Percentiles rank a stretch among this genome's conserved stretches.
Evolutionary conservation across 2,329 filamentous ascomycete species (phyloP).

Genomic region (Aspergillus eucalypticola): DNA sequence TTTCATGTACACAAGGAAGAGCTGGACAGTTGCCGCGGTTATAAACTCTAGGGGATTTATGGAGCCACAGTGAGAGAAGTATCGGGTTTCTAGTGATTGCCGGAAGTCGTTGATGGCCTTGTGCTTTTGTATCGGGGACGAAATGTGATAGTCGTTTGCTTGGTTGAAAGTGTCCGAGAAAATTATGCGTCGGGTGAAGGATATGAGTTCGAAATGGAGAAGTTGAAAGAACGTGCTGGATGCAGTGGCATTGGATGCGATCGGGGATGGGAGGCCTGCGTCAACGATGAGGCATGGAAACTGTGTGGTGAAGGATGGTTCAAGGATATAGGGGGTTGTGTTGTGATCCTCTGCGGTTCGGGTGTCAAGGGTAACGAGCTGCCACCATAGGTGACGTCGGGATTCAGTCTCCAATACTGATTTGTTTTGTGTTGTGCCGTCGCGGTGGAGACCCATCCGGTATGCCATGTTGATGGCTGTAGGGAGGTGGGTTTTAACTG

Average conservation of each 20-base stretch:
- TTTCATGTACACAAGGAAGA: constrained; percentile 20
- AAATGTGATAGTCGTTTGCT: constrained; percentile 19
- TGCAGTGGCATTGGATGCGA: not conserved
- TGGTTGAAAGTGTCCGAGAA: constrained; percentile 23
- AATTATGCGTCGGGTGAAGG: constrained; percentile 22
- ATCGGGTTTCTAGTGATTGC: constrained; percentile 16
- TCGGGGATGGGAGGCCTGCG: not conserved
- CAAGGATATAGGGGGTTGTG: constrained; percentile 13
- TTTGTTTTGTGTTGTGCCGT: not conserved
- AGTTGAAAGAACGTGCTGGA: constrained; percentile 28
- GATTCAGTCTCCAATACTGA: constrained; percentile 23
- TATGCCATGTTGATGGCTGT: constrained; percentile 16
- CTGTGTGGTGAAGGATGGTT: constrained; percentile 14
- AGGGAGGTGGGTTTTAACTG: constrained; percentile 12
- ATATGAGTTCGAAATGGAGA: constrained; percentile 21
- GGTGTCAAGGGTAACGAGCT: constrained; percentile 23
- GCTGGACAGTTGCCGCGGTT: constrained; percentile 12
- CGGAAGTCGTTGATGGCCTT: constrained; percentile 20
- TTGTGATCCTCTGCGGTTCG: constrained; percentile 19
- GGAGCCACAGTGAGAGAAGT: constrained; percentile 19
- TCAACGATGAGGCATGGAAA: constrained; percentile 21
- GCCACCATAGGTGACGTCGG: constrained; percentile 28
- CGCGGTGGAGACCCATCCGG: constrained; percentile 18
- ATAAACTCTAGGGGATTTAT: constrained; percentile 19
- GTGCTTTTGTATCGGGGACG: constrained; percentile 18